Conservation (phyloP, 768 basidiomycete genomes). For the Chiua virens region DNA sequence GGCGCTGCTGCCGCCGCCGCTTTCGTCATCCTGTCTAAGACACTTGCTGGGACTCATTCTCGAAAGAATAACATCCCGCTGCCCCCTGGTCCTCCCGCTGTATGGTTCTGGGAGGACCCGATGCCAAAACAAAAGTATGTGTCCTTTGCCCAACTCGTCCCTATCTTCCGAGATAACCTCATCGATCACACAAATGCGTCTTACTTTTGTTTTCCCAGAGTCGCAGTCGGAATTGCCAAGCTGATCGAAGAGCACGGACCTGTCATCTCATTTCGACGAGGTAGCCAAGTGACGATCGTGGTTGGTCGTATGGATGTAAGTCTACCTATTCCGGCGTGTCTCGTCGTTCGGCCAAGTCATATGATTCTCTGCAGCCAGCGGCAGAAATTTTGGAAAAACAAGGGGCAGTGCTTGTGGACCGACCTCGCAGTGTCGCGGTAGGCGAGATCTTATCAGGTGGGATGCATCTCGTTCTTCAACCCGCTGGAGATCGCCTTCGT, state of each 20-base stretch:
- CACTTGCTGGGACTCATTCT: neutral
- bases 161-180: no score
- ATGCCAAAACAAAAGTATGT: conserved; percentile 10
- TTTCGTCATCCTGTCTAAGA: neutral
- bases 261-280: conserved; percentile 28
- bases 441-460: conserved; percentile 55
- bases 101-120: conserved; percentile 15
- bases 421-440: conserved; percentile 49
- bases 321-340: neutral
- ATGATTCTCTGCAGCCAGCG: conserved; percentile 48
- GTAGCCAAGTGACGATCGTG: neutral
- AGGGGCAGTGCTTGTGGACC: conserved; percentile 48
- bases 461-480: conserved; percentile 51
- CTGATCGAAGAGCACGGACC: conserved; percentile 1
- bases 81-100: conserved; percentile 20
- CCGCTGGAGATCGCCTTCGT: conserved; percentile 53
- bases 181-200: neutral
- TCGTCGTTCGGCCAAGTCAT: neutral
- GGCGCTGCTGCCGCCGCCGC: neutral
- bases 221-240: neutral
- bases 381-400: conserved; percentile 62
- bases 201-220: no score
- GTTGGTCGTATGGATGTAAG: conserved; percentile 2
- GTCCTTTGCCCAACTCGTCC: neutral
- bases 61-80: conserved; percentile 6